These are phyloP conservation scores for Nymphaea thermarum DNA, from an alignment of 164 flowering plant species.

Conservation along the genomic window DNA sequence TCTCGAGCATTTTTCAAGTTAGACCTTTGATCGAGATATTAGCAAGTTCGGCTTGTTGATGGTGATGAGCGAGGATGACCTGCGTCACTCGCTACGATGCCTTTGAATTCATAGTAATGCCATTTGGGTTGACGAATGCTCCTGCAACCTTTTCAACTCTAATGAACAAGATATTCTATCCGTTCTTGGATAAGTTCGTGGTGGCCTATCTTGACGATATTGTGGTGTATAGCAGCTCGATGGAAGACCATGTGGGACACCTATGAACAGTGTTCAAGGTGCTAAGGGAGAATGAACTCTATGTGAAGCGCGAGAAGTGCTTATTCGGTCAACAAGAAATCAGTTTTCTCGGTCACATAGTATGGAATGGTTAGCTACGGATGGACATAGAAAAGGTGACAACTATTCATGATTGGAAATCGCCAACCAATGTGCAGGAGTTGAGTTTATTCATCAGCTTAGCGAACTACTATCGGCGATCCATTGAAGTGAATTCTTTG, in stretches of 20 bases:
- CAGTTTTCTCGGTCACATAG: background rate
- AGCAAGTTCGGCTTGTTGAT: constrained; percentile 2
- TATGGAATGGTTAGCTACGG: background rate
- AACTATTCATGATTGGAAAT: background rate
- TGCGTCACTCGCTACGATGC: background rate
- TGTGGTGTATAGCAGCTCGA: background rate
- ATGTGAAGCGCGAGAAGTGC: constrained; percentile 3
- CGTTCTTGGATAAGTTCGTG: background rate
- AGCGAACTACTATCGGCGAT: background rate
- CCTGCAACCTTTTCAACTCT: background rate
- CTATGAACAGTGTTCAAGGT: background rate
- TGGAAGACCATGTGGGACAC: background rate
- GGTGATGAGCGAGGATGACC: background rate
- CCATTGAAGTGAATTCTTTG: background rate
- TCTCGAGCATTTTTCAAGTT: constrained; percentile 1
- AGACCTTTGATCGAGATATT: constrained; percentile 5
- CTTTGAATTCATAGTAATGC: constrained; percentile 8
- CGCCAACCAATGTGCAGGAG: background rate
- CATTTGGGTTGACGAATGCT: constrained; percentile 3
- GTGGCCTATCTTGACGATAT: constrained; percentile 1
- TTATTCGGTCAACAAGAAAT: background rate
- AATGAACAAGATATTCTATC: background rate
- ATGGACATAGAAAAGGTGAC: background rate
- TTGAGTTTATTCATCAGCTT: background rate
- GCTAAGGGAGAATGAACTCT: background rate